phyloP scores from a whole-genome alignment of 192 early-diverging fungal genomes.

The Gamsiella multidivaricata region DNA sequence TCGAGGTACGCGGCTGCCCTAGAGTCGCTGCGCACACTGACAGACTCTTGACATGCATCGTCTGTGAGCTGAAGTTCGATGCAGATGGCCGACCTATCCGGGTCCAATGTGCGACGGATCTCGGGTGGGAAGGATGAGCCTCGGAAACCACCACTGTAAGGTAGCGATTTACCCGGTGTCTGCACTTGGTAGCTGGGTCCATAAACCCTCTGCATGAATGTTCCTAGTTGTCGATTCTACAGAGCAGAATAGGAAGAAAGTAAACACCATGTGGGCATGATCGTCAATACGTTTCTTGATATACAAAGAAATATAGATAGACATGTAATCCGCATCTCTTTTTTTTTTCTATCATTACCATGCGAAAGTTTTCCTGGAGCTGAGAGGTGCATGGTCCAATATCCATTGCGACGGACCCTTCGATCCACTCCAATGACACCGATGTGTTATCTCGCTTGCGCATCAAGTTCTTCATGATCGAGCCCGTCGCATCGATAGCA shows the following conservation, averaged over 20 bases:
- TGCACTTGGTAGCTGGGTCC: conserved; percentile 40
- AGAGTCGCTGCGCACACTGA: conserved; percentile 17
- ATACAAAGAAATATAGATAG: not conserved
- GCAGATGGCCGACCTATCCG: conserved; percentile 41
- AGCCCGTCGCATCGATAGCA: conserved; percentile 57
- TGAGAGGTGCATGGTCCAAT: conserved; percentile 62
- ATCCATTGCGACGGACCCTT: conserved; percentile 30
- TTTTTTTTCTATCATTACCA: conserved; percentile 44
- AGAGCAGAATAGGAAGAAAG: not conserved
- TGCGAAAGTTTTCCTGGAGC: conserved; percentile 64
- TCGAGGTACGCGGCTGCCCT: conserved; percentile 32
- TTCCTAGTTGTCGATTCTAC: conserved; percentile 62
- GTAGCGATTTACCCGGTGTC: conserved; percentile 29
- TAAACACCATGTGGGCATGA: not conserved
- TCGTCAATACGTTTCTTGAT: no score
- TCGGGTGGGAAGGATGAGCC: conserved; percentile 18
- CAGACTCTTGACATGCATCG: not conserved
- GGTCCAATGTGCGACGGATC: conserved; percentile 50
- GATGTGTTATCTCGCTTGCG: conserved; percentile 31
- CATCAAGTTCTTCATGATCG: conserved; percentile 65
- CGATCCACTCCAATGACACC: conserved; percentile 26
- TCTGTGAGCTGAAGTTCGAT: conserved; percentile 46
- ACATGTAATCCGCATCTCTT: not conserved
- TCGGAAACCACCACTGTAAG: conserved; percentile 29
- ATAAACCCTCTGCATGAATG: conserved; percentile 62